phyloP scores from a whole-genome alignment of 352 stramenopile genomes.

The Globisporangium canariense region DNA sequence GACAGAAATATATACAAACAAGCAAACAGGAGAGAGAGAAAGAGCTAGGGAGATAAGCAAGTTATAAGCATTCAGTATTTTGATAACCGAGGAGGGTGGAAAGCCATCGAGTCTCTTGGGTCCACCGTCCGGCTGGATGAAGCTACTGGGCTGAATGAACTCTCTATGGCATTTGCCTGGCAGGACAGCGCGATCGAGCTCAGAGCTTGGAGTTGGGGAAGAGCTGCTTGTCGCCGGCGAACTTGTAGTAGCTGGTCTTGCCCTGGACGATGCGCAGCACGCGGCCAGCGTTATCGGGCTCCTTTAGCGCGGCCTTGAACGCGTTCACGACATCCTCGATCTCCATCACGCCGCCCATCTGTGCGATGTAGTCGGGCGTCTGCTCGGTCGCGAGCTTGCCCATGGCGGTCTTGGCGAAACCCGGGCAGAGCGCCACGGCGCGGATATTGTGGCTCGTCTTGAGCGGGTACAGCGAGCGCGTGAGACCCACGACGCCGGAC shows the following conservation, averaged over 20 bases:
- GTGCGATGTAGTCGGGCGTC: slow-evolving; percentile 5
- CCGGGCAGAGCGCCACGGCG: slow-evolving; percentile 25
- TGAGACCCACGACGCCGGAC: slow-evolving; percentile 76
- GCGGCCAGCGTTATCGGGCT: slow-evolving; percentile 58
- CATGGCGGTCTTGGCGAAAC: slow-evolving; percentile 27
- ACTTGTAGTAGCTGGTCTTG: slow-evolving; percentile 52
- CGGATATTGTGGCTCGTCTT: slow-evolving; percentile 71
- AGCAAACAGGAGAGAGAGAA: neutral
- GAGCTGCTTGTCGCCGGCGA: slow-evolving; percentile 64
- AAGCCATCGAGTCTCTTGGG: neutral
- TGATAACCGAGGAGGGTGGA: neutral
- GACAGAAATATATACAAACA: too few species aligned
- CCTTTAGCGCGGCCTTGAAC: slow-evolving; percentile 43
- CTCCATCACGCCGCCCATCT: slow-evolving; percentile 34
- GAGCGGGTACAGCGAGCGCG: slow-evolving; percentile 55
- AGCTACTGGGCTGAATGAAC: neutral
- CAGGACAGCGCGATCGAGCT: neutral
- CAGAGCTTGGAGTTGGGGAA: slow-evolving; percentile 60
- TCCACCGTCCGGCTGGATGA: too few species aligned
- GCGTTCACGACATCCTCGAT: slow-evolving; percentile 50
- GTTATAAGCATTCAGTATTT: slow-evolving; percentile 13
- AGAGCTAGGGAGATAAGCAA: slow-evolving; percentile 5
- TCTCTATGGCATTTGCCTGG: neutral
- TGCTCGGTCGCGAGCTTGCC: slow-evolving; percentile 9
- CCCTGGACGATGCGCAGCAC: slow-evolving; percentile 54